Evolutionary conservation across 805 yeast species (phyloP).

Genomic region (Metschnikowia aberdeeniae): DNA sequence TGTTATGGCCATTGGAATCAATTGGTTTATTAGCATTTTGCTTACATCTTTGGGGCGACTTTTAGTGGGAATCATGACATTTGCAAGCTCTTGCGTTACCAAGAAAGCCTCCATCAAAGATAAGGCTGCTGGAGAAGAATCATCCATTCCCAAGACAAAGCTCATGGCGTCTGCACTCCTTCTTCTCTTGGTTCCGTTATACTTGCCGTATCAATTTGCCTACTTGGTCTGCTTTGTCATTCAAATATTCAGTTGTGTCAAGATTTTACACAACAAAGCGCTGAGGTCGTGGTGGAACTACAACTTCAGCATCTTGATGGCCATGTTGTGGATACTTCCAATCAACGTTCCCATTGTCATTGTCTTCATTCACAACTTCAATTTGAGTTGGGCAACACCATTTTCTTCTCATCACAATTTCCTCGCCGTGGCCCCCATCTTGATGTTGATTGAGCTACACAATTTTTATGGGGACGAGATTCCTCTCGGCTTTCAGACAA

Average conservation of each 20-base stretch:
- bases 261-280: conserved; percentile 14
- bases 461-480: conserved; percentile 30
- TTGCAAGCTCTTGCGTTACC: neutral
- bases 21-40: conserved; percentile 31
- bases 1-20: conserved; percentile 42
- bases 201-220: conserved; percentile 80
- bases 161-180: conserved; percentile 38
- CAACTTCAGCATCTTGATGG: conserved; percentile 55
- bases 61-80: conserved; percentile 1
- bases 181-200: conserved; percentile 47
- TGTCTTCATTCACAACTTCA: conserved; percentile 77
- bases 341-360: conserved; percentile 72
- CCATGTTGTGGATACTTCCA: conserved; percentile 77
- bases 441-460: conserved; percentile 54
- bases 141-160: conserved; percentile 3
- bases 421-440: conserved; percentile 70
- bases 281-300: conserved; percentile 44
- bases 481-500: conserved; percentile 24
- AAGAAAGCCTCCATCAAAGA: neutral
- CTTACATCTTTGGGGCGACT: conserved; percentile 15
- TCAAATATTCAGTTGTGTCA: conserved; percentile 53
- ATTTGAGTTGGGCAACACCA: conserved; percentile 76
- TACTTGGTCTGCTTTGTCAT: conserved; percentile 55
- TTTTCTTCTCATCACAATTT: conserved; percentile 84
- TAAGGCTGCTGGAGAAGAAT: neutral